Evolutionary conservation across 257 asterid species (phyloP).

Genomic region (Plantago elongata): DNA sequence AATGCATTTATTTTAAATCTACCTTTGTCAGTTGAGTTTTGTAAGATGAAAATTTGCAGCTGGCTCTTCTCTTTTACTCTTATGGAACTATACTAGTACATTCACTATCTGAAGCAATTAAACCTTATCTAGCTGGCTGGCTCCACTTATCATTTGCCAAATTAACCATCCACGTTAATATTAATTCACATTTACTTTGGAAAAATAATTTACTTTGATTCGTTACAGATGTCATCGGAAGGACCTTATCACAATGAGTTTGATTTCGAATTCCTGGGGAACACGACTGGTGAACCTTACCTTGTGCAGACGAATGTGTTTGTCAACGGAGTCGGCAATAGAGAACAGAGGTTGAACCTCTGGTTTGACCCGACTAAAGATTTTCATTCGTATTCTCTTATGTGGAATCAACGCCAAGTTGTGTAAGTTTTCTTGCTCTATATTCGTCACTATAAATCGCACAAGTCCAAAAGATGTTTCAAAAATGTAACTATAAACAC

Average conservation of each 20-base stretch:
- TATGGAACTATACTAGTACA: background rate
- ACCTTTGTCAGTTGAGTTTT: background rate
- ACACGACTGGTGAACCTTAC: conserved; percentile 81
- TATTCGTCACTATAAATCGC: too few relatives aligned
- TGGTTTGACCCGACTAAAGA: conserved; percentile 91
- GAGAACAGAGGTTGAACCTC: conserved; percentile 79
- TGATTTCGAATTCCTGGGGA: conserved; percentile 86
- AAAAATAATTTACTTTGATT: too few relatives aligned
- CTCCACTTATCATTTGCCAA: background rate
- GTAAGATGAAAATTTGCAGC: conserved; percentile 15
- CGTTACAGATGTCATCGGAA: conserved; percentile 79
- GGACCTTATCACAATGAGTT: conserved; percentile 79
- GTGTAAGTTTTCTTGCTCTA: conserved; percentile 44
- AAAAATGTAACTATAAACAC: too few relatives aligned
- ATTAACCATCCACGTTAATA: background rate
- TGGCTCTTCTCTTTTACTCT: conserved; percentile 14
- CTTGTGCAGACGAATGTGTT: conserved; percentile 76
- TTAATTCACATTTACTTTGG: too few relatives aligned
- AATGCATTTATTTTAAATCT: background rate
- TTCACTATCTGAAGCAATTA: background rate
- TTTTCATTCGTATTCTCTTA: conserved; percentile 65
- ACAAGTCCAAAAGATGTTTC: too few relatives aligned
- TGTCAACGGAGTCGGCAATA: conserved; percentile 78
- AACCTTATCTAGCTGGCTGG: too few relatives aligned
- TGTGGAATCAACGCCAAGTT: conserved; percentile 79